Base-by-base conservation (phyloP, 2,329 filamentous ascomycete species). In the Diaporthe citriasiana region DNA sequence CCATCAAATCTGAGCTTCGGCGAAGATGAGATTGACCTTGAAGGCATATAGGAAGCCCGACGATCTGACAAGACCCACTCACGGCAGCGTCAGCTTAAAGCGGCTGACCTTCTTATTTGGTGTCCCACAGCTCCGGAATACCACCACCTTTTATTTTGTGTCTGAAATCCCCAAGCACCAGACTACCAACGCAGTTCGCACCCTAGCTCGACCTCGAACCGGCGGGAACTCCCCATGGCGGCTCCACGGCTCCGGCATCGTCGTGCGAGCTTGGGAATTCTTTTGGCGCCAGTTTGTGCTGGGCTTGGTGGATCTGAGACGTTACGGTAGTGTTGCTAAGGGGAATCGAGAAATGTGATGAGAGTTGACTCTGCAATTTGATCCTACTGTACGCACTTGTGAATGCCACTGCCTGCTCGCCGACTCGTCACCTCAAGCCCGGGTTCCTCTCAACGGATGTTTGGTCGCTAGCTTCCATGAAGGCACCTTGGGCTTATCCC, bases 1-100 rank as follows among this genome's bases (percentile, higher is more conserved):
- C 51, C 13, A 33, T 33, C 51, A 5, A 55, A 55, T 17, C 27
- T 55, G 27, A 55, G 51, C 27, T 33, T 55, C 51, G 27, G 51
- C 25, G 27, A 55, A 55, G 51, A 55, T 55, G 51, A 55, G 25
- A 55, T 35, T 53, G 50, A 53, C 30, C 50, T 53, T 53, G 50
- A 53, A 53, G 50, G 50, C 30, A 51, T 35, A 35, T 56, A n/a
- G 53, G 30, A 35, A 35, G 30, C n/a, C 53, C 53, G 30, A 56
- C 30, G 40, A 12, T 59, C 33, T 40, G 55, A 57, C 55, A 59
- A 25, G 33, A 59, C 7, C 33, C 55, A 59, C 55, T 25, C 33
- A 25, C 9, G 33, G 55, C 33, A 59, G 33, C 30, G 30, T 38
- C 30, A 35, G 30, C 17, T 30, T 57, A 57, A 55, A 35, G 30